A percentile compares a stretch with the other conserved stretches of the same genome.
These are phyloP conservation scores for Rhizophlyctis rosea DNA, from an alignment of 192 early-diverging fungal genomes.

Conservation along the genomic window DNA sequence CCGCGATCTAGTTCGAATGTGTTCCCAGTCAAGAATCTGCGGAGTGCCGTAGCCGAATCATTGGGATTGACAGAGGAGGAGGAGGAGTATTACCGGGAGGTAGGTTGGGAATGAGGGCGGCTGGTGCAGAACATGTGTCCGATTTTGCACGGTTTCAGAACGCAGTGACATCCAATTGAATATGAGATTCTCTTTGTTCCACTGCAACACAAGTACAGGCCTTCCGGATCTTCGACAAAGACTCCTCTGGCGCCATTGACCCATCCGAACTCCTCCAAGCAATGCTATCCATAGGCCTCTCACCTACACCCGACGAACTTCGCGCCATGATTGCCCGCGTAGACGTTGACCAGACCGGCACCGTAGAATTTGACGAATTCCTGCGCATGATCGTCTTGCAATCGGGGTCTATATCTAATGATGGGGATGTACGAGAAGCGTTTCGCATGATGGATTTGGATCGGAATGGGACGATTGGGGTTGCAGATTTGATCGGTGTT, in stretches of 20 bases:
- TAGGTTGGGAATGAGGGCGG: not conserved
- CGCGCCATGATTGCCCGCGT: slow-evolving; percentile 39
- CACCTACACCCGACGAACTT: slow-evolving; percentile 35
- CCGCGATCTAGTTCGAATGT: too few relatives aligned
- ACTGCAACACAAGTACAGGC: slow-evolving; percentile 21
- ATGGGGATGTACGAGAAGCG: slow-evolving; percentile 36
- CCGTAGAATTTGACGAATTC: slow-evolving; percentile 50
- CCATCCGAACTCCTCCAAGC: slow-evolving; percentile 39
- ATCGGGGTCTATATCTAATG: slow-evolving; percentile 20
- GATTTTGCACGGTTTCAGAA: too few relatives aligned
- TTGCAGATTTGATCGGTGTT: slow-evolving; percentile 28
- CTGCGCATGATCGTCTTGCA: slow-evolving; percentile 33
- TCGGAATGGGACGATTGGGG: slow-evolving; percentile 34
- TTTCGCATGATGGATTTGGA: slow-evolving; percentile 44
- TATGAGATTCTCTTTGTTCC: not conserved
- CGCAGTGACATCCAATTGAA: not conserved
- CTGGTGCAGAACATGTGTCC: not conserved
- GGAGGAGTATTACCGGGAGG: slow-evolving; percentile 28
- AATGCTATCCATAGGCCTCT: slow-evolving; percentile 27
- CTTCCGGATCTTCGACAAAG: slow-evolving; percentile 44
- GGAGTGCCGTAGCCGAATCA: too few relatives aligned
- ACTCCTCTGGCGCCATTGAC: slow-evolving; percentile 45
- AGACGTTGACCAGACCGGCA: slow-evolving; percentile 34
- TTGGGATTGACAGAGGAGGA: slow-evolving; percentile 21
- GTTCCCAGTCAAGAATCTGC: too few relatives aligned